Conservation (phyloP, 2,329 filamentous ascomycete genomes). For the Aspergillus bombycis region DNA sequence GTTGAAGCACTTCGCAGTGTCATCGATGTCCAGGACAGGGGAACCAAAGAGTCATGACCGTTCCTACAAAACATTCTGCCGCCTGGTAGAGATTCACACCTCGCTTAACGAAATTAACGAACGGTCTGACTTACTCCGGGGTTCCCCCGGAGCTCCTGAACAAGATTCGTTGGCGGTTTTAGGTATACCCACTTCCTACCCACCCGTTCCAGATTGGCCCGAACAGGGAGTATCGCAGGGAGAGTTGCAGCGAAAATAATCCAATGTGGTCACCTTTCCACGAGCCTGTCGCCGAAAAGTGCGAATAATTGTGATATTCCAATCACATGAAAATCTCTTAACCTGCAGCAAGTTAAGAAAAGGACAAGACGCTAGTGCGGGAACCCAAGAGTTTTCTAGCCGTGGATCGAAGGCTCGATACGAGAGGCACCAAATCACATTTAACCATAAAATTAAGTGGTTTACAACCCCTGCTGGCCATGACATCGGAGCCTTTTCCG, state of each 20-base stretch:
- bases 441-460: background rate
- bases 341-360: background rate
- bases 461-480: background rate
- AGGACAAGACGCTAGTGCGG: background rate
- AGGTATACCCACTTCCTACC: background rate
- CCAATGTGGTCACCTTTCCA: background rate
- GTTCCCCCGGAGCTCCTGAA: background rate
- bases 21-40: too few relatives aligned
- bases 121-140: background rate
- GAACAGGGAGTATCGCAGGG: background rate
- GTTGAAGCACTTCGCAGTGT: too few relatives aligned
- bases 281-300: background rate
- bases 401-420: background rate
- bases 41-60: too few relatives aligned
- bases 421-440: background rate
- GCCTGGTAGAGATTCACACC: background rate
- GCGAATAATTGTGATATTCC: background rate
- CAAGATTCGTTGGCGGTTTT: background rate
- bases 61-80: background rate
- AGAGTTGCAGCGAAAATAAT: background rate
- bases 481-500: background rate
- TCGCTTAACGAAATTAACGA: background rate
- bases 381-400: background rate
- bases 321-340: background rate
- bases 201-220: background rate